phyloP scores from a whole-genome alignment of 768 basidiomycete genomes.

The Tylopilus subfusipes region DNA sequence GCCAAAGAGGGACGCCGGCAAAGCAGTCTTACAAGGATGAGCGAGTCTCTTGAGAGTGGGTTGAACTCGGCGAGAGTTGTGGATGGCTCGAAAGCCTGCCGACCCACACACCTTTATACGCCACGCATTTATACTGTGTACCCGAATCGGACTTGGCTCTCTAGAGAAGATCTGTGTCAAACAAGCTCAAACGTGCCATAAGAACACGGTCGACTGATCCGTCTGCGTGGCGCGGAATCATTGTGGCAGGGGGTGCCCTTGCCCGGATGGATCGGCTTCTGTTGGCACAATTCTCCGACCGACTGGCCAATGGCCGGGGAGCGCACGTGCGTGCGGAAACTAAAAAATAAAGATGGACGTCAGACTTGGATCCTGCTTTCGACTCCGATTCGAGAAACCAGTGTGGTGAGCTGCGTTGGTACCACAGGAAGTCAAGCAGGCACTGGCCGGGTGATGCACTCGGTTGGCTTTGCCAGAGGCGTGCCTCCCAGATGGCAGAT shows the following conservation, averaged over 20 bases:
- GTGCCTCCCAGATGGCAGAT: background rate
- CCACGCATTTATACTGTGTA: too few species aligned
- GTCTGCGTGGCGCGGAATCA: background rate
- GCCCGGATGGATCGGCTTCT: too few species aligned
- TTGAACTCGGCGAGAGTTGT: background rate
- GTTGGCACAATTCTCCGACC: too few species aligned
- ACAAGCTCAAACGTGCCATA: background rate
- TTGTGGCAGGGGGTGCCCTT: background rate
- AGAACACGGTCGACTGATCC: background rate
- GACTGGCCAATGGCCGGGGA: too few species aligned
- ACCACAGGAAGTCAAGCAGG: background rate
- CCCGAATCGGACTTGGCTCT: background rate
- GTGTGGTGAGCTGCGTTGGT: background rate
- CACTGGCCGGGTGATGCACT: background rate
- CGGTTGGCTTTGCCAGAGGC: background rate
- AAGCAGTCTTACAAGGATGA: background rate
- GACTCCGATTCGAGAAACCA: background rate
- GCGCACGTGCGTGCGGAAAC: background rate
- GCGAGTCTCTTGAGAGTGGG: background rate
- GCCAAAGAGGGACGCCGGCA: background rate
- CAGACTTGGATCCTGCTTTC: background rate
- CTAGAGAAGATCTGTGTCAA: background rate
- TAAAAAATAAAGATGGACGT: background rate
- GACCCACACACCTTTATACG: constrained; percentile 7
- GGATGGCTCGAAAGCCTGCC: background rate